These are phyloP conservation scores for Adansonia digitata DNA, from an alignment of 345 rosid genomes.

Conservation along the genomic window DNA sequence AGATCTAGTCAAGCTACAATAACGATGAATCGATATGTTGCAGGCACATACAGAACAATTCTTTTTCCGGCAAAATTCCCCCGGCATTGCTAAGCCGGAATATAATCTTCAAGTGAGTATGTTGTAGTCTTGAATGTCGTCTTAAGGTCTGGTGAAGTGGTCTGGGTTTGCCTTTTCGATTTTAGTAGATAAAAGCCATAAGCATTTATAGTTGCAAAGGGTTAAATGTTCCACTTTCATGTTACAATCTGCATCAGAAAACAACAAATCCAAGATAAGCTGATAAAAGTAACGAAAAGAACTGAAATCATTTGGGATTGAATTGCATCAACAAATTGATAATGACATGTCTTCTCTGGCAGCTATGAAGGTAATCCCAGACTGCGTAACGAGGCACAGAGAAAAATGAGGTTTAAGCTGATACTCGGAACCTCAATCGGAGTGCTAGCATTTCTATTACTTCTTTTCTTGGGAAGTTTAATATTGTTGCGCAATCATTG, in stretches of 20 bases:
- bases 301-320: not conserved
- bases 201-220: not conserved
- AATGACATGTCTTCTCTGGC: slow-evolving; percentile 33
- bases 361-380: slow-evolving; percentile 63
- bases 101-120: slow-evolving; percentile 64
- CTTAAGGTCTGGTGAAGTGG: not conserved
- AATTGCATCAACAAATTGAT: not conserved
- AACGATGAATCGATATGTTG: slow-evolving; percentile 23
- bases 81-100: slow-evolving; percentile 44
- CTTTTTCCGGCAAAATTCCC: slow-evolving; percentile 72
- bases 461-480: slow-evolving; percentile 51
- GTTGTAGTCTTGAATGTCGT: slow-evolving; percentile 5
- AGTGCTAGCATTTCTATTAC: slow-evolving; percentile 40
- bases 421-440: slow-evolving; percentile 60
- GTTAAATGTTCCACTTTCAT: not conserved
- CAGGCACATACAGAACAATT: slow-evolving; percentile 85
- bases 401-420: slow-evolving; percentile 38
- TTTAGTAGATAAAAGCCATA: not conserved
- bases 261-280: not conserved
- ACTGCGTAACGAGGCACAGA: slow-evolving; percentile 42
- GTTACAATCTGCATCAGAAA: not conserved
- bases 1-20: too few relatives aligned
- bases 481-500: slow-evolving; percentile 32
- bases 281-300: not conserved
- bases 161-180: not conserved